Evolutionary conservation across 495 filamentous ascomycete genomes (phyloP).

Genomic region (Xylaria scruposa): DNA sequence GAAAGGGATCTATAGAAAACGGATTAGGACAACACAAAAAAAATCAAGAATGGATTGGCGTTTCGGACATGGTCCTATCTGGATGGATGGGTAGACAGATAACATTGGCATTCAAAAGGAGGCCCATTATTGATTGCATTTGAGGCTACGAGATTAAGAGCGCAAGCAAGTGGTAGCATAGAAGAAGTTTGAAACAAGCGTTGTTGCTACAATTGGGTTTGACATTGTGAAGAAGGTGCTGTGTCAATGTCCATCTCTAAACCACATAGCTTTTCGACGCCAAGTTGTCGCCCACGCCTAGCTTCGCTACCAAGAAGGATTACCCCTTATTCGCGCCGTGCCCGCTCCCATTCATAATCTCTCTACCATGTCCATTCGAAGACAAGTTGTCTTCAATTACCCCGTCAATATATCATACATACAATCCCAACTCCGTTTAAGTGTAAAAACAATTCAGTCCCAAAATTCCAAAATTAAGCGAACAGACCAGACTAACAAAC

Average conservation of each 20-base stretch:
- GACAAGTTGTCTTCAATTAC: background rate
- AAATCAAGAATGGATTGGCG: background rate
- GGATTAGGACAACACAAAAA: background rate
- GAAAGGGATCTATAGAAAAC: background rate
- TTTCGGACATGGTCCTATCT: background rate
- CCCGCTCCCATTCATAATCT: too few species aligned
- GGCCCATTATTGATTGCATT: background rate
- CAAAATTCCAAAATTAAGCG: background rate
- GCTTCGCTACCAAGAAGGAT: background rate
- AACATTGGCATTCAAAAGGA: background rate
- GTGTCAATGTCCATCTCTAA: background rate
- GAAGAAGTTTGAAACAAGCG: background rate
- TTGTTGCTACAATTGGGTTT: background rate
- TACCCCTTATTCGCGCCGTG: background rate
- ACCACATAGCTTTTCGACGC: too few species aligned
- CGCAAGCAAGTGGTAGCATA: background rate
- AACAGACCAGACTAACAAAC: background rate
- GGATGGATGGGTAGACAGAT: background rate
- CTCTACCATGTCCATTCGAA: background rate
- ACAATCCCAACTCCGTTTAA: background rate
- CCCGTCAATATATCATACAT: background rate
- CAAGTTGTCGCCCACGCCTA: background rate
- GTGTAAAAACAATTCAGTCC: background rate
- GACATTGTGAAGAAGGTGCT: background rate
- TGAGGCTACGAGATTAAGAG: background rate